phyloP scores from a whole-genome alignment of 192 early-diverging fungal genomes.

The Phlyctochytrium planicorne region DNA sequence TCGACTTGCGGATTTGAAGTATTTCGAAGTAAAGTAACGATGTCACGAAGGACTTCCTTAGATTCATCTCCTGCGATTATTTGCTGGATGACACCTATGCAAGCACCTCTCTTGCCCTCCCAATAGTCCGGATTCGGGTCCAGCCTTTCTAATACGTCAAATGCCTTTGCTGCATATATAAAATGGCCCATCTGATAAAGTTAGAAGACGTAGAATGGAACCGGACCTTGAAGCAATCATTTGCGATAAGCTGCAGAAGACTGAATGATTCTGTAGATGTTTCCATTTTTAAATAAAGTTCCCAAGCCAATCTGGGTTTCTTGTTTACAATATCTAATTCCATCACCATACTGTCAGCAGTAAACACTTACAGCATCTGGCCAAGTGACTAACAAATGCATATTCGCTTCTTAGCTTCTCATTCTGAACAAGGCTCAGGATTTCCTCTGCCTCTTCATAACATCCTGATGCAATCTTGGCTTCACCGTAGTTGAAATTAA shows the following conservation, averaged over 20 bases:
- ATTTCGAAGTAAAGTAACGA: slow-evolving; percentile 52
- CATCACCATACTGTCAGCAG: too few relatives aligned
- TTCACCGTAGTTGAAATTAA: slow-evolving; percentile 65
- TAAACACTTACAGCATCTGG: slow-evolving; percentile 54
- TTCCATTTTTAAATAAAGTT: slow-evolving; percentile 66
- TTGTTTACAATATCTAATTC: slow-evolving; percentile 63
- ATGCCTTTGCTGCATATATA: slow-evolving; percentile 57
- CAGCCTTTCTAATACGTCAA: slow-evolving; percentile 61
- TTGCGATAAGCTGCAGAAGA: slow-evolving; percentile 60
- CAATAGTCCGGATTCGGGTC: slow-evolving; percentile 65
- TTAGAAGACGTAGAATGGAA: slow-evolving; percentile 7
- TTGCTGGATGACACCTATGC: slow-evolving; percentile 57
- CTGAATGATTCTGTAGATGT: slow-evolving; percentile 65
- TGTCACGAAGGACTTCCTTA: slow-evolving; percentile 54
- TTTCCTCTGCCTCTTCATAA: slow-evolving; percentile 61
- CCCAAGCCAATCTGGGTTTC: slow-evolving; percentile 61
- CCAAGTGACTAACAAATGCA: slow-evolving; percentile 57
- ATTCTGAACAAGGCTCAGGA: slow-evolving; percentile 55
- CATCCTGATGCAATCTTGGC: slow-evolving; percentile 59
- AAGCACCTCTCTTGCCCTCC: slow-evolving; percentile 66
- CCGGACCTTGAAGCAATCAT: slow-evolving; percentile 61
- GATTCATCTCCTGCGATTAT: slow-evolving; percentile 49
- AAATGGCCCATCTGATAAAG: slow-evolving; percentile 45
- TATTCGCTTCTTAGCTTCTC: slow-evolving; percentile 60
- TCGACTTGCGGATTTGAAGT: slow-evolving; percentile 65